These are phyloP conservation scores for Globisporangium viniferum DNA, from an alignment of 352 stramenopile species.

Conservation along the genomic window DNA sequence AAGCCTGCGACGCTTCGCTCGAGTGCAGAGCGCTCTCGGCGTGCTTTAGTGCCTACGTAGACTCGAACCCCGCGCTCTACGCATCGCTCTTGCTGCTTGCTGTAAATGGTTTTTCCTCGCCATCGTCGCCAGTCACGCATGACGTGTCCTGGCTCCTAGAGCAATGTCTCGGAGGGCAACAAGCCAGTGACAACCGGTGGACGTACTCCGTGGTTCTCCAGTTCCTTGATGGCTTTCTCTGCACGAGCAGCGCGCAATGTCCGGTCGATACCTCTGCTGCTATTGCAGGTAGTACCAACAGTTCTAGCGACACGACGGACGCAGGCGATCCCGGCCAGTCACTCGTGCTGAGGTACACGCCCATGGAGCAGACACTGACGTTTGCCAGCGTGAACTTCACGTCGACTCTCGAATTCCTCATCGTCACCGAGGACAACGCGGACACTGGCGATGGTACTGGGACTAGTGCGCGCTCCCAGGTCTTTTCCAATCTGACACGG, in stretches of 20 bases:
- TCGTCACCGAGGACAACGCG: neutral
- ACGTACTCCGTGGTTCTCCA: neutral
- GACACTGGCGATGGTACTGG: neutral
- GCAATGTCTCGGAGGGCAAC: constrained; percentile 3
- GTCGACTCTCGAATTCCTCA: constrained; percentile 8
- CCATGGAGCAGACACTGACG: constrained; percentile 12
- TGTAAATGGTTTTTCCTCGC: neutral
- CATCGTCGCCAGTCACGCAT: neutral
- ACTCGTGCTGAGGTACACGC: constrained; percentile 11
- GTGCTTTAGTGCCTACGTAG: constrained; percentile 3
- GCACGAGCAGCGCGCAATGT: neutral
- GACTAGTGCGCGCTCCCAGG: neutral
- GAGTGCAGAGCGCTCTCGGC: constrained; percentile 12
- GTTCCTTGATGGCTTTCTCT: constrained; percentile 16
- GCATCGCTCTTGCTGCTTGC: neutral
- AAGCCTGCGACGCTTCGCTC: constrained; percentile 1
- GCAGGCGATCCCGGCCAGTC: neutral
- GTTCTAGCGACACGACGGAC: neutral
- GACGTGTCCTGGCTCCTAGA: constrained; percentile 7
- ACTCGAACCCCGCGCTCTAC: constrained; percentile 3
- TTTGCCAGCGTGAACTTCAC: neutral
- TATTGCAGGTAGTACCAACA: neutral
- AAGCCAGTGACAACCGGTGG: neutral
- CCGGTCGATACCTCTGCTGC: neutral
- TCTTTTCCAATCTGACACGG: neutral